These are phyloP conservation scores for Glycine latifolia DNA, from an alignment of 306 rosid species.

Conservation along the genomic window DNA sequence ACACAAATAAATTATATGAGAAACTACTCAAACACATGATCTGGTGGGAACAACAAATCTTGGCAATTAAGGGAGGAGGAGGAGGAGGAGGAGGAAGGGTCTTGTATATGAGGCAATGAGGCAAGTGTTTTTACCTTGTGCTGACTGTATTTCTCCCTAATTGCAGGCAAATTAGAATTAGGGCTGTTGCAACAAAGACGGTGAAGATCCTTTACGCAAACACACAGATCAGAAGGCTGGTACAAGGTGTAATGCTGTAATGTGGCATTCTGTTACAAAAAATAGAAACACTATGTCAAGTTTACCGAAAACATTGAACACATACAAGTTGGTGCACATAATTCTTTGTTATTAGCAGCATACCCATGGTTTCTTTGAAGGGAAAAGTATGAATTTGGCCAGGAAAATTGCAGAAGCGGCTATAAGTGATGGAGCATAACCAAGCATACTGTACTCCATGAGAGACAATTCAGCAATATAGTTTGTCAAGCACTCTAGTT, in stretches of 20 bases:
- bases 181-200: slow-evolving; percentile 56
- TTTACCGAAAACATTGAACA: neutral
- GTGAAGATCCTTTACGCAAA: slow-evolving; percentile 75
- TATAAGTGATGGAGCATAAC: slow-evolving; percentile 78
- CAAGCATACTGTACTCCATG: slow-evolving; percentile 84
- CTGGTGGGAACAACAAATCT: neutral
- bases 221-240: slow-evolving; percentile 70
- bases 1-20: slow-evolving; percentile 32
- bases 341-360: slow-evolving; percentile 17
- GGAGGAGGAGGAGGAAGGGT: no score
- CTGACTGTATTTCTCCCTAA: slow-evolving; percentile 78
- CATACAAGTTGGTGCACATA: neutral
- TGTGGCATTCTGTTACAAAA: slow-evolving; percentile 61
- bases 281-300: slow-evolving; percentile 25
- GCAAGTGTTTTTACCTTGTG: slow-evolving; percentile 65
- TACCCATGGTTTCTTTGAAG: slow-evolving; percentile 92
- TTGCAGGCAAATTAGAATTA: slow-evolving; percentile 64
- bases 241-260: slow-evolving; percentile 73
- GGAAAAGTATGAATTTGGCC: slow-evolving; percentile 71
- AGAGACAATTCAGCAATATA: slow-evolving; percentile 87
- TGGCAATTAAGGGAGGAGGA: no score
- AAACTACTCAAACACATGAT: neutral
- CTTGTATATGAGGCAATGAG: no score
- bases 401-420: slow-evolving; percentile 94
- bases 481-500: slow-evolving; percentile 89